Conservation (phyloP, 116 monocot genomes). For the Papilionanthe hybrid region DNA sequence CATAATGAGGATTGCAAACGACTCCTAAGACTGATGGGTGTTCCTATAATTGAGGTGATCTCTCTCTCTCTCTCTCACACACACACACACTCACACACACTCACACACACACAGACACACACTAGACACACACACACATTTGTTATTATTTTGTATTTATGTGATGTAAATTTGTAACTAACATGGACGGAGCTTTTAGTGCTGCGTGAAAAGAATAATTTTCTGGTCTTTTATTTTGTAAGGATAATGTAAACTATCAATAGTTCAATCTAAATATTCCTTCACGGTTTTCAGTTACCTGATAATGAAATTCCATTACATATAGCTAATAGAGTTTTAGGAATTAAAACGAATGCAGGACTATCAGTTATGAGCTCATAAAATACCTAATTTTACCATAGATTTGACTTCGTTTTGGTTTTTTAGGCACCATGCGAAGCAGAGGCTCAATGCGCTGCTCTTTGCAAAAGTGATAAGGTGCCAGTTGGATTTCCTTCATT, state of each 20-base stretch:
- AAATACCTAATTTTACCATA: neutral
- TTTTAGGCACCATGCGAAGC: slow-evolving; percentile 93
- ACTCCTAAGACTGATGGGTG: slow-evolving; percentile 93
- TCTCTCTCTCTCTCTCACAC: neutral
- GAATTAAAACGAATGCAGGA: neutral
- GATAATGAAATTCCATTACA: neutral
- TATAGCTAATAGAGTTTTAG: neutral
- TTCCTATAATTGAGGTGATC: slow-evolving; percentile 85
- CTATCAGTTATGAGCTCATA: neutral
- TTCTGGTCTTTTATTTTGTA: neutral
- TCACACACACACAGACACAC: neutral
- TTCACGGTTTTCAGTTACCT: neutral
- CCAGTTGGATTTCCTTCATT: neutral
- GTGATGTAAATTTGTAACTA: neutral
- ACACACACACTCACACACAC: neutral
- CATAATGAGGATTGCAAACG: slow-evolving; percentile 98
- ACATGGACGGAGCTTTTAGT: neutral
- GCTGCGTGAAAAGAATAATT: neutral
- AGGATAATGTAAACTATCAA: neutral
- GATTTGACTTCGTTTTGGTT: neutral
- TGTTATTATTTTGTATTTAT: neutral
- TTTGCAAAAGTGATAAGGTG: slow-evolving; percentile 87
- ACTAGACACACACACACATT: neutral
- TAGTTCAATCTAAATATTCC: neutral
- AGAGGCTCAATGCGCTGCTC: slow-evolving; percentile 93